These are phyloP conservation scores for Sporothrix protearum DNA, from an alignment of 2,329 filamentous ascomycete species.

Conservation along the genomic window DNA sequence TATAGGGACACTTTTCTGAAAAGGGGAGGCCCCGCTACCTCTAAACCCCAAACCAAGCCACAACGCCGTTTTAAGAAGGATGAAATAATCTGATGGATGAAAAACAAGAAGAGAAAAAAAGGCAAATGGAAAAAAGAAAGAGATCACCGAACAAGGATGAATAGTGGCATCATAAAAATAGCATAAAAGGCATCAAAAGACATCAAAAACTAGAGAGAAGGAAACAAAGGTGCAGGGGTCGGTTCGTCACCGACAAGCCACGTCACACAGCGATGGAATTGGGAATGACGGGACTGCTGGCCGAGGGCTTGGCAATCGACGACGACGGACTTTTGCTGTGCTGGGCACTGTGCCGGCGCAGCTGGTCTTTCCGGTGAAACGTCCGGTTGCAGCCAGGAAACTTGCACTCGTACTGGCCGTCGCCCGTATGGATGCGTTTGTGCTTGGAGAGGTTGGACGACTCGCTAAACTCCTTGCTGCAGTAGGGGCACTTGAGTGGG, in stretches of 20 bases:
- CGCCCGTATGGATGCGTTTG: conserved; percentile 56
- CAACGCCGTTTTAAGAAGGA: background rate
- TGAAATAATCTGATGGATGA: background rate
- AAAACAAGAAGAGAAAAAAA: background rate
- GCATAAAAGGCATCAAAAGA: no score
- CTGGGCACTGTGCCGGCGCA: conserved; percentile 52
- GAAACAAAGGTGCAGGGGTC: background rate
- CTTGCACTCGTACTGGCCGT: conserved; percentile 49
- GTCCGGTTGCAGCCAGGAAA: conserved; percentile 50
- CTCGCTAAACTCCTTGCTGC: conserved; percentile 58
- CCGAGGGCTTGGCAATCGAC: background rate
- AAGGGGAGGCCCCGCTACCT: background rate
- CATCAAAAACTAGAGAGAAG: background rate
- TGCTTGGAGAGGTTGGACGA: conserved; percentile 66
- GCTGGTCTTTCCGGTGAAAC: conserved; percentile 59
- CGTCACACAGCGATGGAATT: background rate
- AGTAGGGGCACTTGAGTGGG: conserved; percentile 56
- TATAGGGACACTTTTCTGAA: background rate
- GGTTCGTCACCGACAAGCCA: background rate
- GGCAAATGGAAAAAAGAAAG: background rate
- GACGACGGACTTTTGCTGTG: conserved; percentile 30
- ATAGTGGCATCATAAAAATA: background rate
- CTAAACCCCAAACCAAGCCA: background rate
- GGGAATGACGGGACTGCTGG: background rate
- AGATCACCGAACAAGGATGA: background rate